Conservation (phyloP, 2,329 filamentous ascomycete species). For the Monosporascus sp. region DNA sequence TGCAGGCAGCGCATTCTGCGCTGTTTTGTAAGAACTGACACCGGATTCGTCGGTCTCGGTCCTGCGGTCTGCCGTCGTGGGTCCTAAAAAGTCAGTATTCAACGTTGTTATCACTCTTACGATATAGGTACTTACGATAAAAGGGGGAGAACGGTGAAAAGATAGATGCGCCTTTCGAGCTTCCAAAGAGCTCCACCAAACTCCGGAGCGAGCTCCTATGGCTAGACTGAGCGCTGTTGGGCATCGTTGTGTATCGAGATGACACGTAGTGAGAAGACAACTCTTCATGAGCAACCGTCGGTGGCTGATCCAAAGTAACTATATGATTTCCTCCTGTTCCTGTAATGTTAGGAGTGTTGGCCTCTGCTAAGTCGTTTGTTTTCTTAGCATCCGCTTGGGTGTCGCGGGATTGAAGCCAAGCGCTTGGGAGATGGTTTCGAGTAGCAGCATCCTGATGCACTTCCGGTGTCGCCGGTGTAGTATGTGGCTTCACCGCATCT, state of each 20-base stretch:
- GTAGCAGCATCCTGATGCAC: not conserved
- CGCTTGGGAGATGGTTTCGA: not conserved
- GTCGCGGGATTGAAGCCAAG: not conserved
- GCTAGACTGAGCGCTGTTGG: conserved; percentile 16
- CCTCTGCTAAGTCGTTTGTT: not conserved
- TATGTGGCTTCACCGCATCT: not conserved
- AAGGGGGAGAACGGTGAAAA: conserved; percentile 7
- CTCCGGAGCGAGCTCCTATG: conserved; percentile 14
- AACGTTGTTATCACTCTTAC: not conserved
- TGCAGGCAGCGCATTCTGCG: conserved; percentile 15
- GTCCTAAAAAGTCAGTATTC: conserved; percentile 8
- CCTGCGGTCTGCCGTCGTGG: conserved; percentile 9
- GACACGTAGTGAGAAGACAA: conserved; percentile 21
- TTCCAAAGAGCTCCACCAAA: conserved; percentile 10
- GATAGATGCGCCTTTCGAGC: conserved; percentile 2
- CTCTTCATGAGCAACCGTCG: conserved; percentile 6
- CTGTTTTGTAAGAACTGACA: conserved; percentile 24
- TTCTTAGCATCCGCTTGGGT: not conserved
- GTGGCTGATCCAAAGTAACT: not conserved
- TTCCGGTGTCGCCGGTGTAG: not conserved
- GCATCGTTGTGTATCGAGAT: conserved; percentile 20
- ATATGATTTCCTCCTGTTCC: conserved; percentile 1
- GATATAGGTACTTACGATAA: conserved; percentile 13
- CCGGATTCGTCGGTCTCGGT: conserved; percentile 20
- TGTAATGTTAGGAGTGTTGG: conserved; percentile 1